These are phyloP conservation scores for Entomortierella lignicola DNA, from an alignment of 192 early-diverging fungal genomes.

Conservation along the genomic window DNA sequence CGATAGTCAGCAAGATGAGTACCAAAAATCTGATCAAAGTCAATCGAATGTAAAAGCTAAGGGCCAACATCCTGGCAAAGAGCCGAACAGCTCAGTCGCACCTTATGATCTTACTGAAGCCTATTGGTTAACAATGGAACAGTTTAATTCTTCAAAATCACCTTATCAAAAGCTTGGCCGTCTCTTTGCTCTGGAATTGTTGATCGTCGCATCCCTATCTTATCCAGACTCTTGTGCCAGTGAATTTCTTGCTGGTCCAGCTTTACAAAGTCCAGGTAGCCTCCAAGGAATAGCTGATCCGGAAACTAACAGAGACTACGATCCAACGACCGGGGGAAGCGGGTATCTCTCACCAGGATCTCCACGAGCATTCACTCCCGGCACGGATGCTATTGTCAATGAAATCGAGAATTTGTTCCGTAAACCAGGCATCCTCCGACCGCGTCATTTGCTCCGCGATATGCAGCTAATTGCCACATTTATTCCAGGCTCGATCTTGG, in stretches of 20 bases:
- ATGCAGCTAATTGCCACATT: slow-evolving; percentile 56
- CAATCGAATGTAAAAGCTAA: slow-evolving; percentile 1
- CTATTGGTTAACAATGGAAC: slow-evolving; percentile 37
- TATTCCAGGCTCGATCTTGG: slow-evolving; percentile 48
- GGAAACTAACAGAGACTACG: too few relatives aligned
- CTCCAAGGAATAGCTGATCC: background rate
- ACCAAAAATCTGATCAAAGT: background rate
- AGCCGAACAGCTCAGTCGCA: background rate
- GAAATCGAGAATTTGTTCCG: slow-evolving; percentile 55
- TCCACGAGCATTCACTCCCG: slow-evolving; percentile 44
- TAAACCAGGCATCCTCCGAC: slow-evolving; percentile 26
- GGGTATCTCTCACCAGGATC: background rate
- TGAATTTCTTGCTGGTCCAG: background rate
- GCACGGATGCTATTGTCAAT: slow-evolving; percentile 55
- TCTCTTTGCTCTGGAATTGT: slow-evolving; percentile 46
- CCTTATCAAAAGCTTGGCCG: slow-evolving; percentile 55
- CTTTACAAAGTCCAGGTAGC: background rate
- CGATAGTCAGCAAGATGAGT: background rate
- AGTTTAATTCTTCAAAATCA: slow-evolving; percentile 40
- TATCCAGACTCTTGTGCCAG: slow-evolving; percentile 42
- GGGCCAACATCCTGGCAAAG: too few relatives aligned
- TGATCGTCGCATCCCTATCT: slow-evolving; percentile 54
- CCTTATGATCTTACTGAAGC: slow-evolving; percentile 43
- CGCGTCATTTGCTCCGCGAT: slow-evolving; percentile 47
- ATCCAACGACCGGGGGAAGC: too few relatives aligned